phyloP scores from a whole-genome alignment of 1,139 yeast species.

The Debaryomyces sp. region DNA sequence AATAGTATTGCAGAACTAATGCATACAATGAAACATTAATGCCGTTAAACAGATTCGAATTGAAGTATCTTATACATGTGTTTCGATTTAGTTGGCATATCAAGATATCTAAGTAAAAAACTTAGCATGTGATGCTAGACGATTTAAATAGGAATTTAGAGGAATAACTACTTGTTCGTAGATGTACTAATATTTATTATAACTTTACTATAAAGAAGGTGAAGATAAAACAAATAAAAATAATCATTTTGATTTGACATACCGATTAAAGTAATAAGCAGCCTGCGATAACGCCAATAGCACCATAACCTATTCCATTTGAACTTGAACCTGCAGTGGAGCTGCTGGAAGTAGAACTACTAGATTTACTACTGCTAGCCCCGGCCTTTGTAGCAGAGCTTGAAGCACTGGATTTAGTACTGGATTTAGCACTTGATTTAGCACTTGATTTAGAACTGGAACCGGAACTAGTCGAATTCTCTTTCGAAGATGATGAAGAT shows the following conservation, averaged over 20 bases:
- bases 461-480: conserved; percentile 8
- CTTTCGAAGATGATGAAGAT: conserved; percentile 8
- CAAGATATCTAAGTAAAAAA: not conserved
- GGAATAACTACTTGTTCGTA: not conserved
- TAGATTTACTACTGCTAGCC: not conserved
- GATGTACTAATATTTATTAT: not conserved
- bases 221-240: not conserved
- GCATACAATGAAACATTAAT: too few species aligned
- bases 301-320: conserved; percentile 9
- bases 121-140: not conserved
- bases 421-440: not conserved
- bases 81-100: not conserved
- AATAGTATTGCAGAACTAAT: too few species aligned
- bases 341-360: not conserved
- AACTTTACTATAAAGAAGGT: not conserved
- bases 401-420: not conserved
- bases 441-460: conserved; percentile 1
- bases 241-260: not conserved
- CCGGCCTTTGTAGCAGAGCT: not conserved
- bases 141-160: not conserved
- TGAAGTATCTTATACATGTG: too few species aligned
- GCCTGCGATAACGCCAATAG: conserved; percentile 30
- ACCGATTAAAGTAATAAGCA: conserved; percentile 27
- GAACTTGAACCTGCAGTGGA: not conserved
- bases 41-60: too few species aligned